A percentile compares a stretch with the other conserved stretches of the same genome.
Evolutionary conservation across 1,284 basidiomycete genomes (phyloP).

Genomic region (Mycosarcoma maydis): DNA sequence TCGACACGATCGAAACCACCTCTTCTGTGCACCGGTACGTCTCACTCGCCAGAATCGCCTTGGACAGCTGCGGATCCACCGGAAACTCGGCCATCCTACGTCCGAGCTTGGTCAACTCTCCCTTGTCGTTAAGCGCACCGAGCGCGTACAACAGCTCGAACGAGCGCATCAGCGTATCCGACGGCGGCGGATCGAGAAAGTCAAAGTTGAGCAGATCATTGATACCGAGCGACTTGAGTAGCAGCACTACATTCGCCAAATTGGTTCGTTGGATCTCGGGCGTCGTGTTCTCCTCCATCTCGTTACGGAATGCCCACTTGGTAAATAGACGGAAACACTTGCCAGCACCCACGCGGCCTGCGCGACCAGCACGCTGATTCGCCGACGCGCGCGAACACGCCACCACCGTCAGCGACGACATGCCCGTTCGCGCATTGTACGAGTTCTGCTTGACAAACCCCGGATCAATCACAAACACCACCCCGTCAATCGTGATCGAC

Average conservation of each 20-base stretch:
- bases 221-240: slow-evolving; percentile 75
- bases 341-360: slow-evolving; percentile 96
- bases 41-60: slow-evolving; percentile 94
- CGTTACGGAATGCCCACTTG: slow-evolving; percentile 75
- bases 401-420: slow-evolving; percentile 64
- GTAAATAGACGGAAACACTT: slow-evolving; percentile 88
- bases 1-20: slow-evolving; percentile 94
- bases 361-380: slow-evolving; percentile 94
- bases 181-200: slow-evolving; percentile 78
- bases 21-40: slow-evolving; percentile 95
- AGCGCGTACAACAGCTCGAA: slow-evolving; percentile 93
- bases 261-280: slow-evolving; percentile 73
- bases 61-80: slow-evolving; percentile 96
- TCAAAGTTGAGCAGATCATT: slow-evolving; percentile 75
- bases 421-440: slow-evolving; percentile 66
- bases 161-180: slow-evolving; percentile 96
- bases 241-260: slow-evolving; percentile 72
- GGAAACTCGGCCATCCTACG: slow-evolving; percentile 98
- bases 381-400: slow-evolving; percentile 92
- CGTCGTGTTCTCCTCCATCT: slow-evolving; percentile 73
- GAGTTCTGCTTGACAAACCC: slow-evolving; percentile 67
- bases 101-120: slow-evolving; percentile 94
- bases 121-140: slow-evolving; percentile 93
- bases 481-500: slow-evolving; percentile 66
- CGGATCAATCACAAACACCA: slow-evolving; percentile 66